A percentile compares a stretch with the other conserved stretches of the same genome.
Evolutionary conservation across 2,329 filamentous ascomycete genomes (phyloP).

Genomic region (Ophiostoma ulmi): DNA sequence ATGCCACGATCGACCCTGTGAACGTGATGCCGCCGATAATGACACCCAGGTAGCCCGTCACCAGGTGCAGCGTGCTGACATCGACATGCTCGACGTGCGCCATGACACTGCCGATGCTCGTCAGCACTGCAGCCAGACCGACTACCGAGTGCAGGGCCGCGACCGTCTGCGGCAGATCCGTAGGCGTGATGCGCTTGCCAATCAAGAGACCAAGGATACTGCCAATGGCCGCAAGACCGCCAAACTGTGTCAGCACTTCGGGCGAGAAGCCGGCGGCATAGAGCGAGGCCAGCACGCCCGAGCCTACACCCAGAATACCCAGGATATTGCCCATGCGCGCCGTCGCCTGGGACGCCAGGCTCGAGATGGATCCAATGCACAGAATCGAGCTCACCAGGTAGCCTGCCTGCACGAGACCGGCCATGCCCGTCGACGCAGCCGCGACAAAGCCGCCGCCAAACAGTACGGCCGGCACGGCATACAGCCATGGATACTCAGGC

Average conservation of each 20-base stretch:
- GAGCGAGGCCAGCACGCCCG: conserved; percentile 77
- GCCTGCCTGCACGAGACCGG: conserved; percentile 78
- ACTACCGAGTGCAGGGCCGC: conserved; percentile 87
- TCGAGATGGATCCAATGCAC: conserved; percentile 78
- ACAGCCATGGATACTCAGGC: conserved; percentile 82
- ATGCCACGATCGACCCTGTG: conserved; percentile 84
- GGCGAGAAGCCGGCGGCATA: conserved; percentile 74
- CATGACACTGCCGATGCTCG: conserved; percentile 82
- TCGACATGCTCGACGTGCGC: conserved; percentile 55
- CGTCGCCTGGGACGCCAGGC: conserved; percentile 74
- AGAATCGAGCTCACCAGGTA: conserved; percentile 80
- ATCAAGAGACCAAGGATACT: conserved; percentile 65
- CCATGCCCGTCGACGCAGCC: conserved; percentile 74
- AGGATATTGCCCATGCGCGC: conserved; percentile 81
- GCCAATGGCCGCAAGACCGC: conserved; percentile 67
- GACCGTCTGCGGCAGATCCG: conserved; percentile 82
- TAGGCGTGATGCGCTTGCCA: conserved; percentile 80
- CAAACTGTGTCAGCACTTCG: conserved; percentile 75
- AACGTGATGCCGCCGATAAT: conserved; percentile 87
- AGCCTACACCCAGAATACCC: conserved; percentile 77
- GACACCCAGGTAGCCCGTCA: conserved; percentile 80
- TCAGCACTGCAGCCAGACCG: conserved; percentile 80
- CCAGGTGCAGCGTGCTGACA: conserved; percentile 74
- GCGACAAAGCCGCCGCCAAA: conserved; percentile 79
- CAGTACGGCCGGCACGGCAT: conserved; percentile 67